Evolutionary conservation across 2,329 filamentous ascomycete species (phyloP).

Genomic region (Colletotrichum noveboracense): DNA sequence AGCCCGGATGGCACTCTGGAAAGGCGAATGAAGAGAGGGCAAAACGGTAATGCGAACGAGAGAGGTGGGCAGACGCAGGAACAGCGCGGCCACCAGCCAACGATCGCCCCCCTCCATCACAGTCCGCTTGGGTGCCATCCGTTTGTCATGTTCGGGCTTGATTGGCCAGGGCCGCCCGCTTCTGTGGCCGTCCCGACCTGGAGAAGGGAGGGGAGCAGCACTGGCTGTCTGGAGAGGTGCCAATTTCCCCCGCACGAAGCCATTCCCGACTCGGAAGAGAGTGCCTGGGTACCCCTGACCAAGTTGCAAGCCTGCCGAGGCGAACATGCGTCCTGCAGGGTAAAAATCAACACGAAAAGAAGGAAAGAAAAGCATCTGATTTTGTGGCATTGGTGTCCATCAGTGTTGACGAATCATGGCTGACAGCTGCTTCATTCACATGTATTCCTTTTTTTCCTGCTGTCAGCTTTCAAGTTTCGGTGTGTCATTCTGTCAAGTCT

Average conservation of each 20-base stretch:
- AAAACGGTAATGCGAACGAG: not conserved
- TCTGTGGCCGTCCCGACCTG: not conserved
- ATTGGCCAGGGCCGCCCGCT: not conserved
- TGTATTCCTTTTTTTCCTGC: not conserved
- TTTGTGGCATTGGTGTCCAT: not conserved
- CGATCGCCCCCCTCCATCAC: not conserved
- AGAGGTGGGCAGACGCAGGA: slow-evolving; percentile 13
- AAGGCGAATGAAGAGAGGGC: not conserved
- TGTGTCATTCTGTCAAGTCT: not conserved
- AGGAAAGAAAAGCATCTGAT: slow-evolving; percentile 9
- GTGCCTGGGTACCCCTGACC: not conserved
- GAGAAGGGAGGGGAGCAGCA: not conserved
- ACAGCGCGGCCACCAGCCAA: not conserved
- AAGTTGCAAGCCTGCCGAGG: not conserved
- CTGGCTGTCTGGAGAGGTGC: not conserved
- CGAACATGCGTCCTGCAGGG: not conserved
- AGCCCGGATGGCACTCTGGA: not conserved
- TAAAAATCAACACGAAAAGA: not conserved
- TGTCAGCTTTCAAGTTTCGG: not conserved
- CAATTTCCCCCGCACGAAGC: slow-evolving; percentile 19
- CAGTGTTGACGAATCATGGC: not conserved
- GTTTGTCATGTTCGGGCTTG: slow-evolving; percentile 5
- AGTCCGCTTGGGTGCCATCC: not conserved
- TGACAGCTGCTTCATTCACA: not conserved
- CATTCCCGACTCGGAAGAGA: not conserved